Conservation (phyloP, 257 asterid species). For the Gentiana macrophylla region DNA sequence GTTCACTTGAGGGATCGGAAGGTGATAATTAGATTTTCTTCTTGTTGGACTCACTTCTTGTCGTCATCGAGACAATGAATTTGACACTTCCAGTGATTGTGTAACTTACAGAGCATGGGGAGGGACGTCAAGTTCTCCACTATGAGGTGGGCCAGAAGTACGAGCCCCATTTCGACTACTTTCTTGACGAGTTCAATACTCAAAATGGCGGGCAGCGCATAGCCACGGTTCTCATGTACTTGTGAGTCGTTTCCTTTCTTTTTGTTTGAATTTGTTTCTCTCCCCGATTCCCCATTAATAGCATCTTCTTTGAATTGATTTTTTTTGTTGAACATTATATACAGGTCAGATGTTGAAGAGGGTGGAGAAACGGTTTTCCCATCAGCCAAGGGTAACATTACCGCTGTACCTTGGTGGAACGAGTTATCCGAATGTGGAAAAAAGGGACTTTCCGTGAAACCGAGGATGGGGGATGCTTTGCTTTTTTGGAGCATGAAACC, state of each 20-base stretch:
- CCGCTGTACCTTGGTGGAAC: slow-evolving; percentile 88
- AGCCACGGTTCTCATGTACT: slow-evolving; percentile 92
- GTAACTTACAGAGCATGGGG: slow-evolving; percentile 68
- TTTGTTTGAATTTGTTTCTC: no score
- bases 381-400: slow-evolving; percentile 73
- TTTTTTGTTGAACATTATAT: neutral
- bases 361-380: slow-evolving; percentile 99
- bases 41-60: neutral
- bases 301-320: neutral
- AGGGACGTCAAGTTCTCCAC: slow-evolving; percentile 93
- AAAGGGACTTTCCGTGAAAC: slow-evolving; percentile 83
- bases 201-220: slow-evolving; percentile 94
- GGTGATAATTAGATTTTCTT: no score
- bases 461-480: slow-evolving; percentile 91
- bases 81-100: slow-evolving; percentile 4
- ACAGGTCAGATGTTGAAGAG: slow-evolving; percentile 97
- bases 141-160: slow-evolving; percentile 96
- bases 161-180: slow-evolving; percentile 94
- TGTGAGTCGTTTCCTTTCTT: slow-evolving; percentile 45
- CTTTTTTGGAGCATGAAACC: slow-evolving; percentile 99
- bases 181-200: slow-evolving; percentile 71
- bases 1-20: no score
- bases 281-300: no score
- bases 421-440: slow-evolving; percentile 95
- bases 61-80: neutral